Percentiles rank a stretch among this genome's conserved stretches.
Conservation (phyloP, 768 basidiomycete species). For the Coprinopsis marcescibilis region DNA sequence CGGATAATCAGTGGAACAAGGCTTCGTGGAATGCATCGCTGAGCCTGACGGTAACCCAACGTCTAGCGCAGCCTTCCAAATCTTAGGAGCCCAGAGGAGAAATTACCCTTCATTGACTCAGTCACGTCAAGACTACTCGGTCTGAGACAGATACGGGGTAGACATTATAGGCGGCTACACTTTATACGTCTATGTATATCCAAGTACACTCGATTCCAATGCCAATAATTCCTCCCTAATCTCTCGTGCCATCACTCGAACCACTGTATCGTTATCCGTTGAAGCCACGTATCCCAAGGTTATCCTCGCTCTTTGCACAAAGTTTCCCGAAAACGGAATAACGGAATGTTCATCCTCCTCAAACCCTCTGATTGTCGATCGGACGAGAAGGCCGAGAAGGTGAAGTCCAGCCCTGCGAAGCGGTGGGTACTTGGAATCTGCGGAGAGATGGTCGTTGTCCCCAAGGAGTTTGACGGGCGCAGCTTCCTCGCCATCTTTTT, state of each 20-base stretch:
- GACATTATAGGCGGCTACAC: conserved; percentile 25
- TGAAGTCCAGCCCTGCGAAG: conserved; percentile 85
- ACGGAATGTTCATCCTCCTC: conserved; percentile 36
- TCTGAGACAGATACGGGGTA: conserved; percentile 95
- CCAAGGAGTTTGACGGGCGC: conserved; percentile 15
- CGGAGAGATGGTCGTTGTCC: conserved; percentile 46
- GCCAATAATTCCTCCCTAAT: conserved; percentile 44
- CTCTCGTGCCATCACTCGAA: conserved; percentile 74
- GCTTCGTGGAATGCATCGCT: conserved; percentile 5
- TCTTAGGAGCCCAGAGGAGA: conserved; percentile 49
- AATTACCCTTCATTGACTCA: conserved; percentile 79
- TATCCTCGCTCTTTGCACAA: conserved; percentile 45
- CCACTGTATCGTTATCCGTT: conserved; percentile 68
- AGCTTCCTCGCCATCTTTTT: neutral
- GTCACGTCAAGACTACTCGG: conserved; percentile 42
- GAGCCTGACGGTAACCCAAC: neutral
- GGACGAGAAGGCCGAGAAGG: conserved; percentile 66
- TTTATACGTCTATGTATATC: conserved; percentile 7
- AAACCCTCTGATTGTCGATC: conserved; percentile 45
- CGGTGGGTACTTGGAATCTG: conserved; percentile 64
- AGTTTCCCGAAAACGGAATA: conserved; percentile 20
- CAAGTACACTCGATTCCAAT: conserved; percentile 31
- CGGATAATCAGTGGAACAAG: neutral
- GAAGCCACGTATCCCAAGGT: conserved; percentile 65
- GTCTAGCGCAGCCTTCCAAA: neutral